Conservation (phyloP, 495 filamentous ascomycete species). For the Talaromyces trachyspermus region DNA sequence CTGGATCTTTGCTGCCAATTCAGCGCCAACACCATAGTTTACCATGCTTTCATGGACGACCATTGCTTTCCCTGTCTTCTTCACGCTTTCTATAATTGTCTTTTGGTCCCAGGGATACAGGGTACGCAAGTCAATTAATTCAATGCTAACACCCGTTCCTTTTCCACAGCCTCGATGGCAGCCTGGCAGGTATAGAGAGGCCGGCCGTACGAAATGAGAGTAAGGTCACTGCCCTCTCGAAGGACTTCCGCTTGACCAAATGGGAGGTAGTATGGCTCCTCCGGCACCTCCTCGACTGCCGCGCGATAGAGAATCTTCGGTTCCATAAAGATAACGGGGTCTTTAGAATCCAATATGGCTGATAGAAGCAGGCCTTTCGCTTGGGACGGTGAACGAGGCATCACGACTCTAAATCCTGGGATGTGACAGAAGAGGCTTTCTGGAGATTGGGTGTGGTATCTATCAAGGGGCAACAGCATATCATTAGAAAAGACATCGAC, state of each 20-base stretch:
- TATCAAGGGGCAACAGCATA: no score
- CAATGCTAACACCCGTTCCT: slow-evolving; percentile 62
- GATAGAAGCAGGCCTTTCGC: slow-evolving; percentile 82
- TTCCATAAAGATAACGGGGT: slow-evolving; percentile 94
- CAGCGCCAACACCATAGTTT: slow-evolving; percentile 87
- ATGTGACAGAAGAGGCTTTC: slow-evolving; percentile 89
- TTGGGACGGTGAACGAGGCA: slow-evolving; percentile 83
- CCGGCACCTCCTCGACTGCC: slow-evolving; percentile 89
- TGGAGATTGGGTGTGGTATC: slow-evolving; percentile 89
- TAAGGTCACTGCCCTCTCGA: slow-evolving; percentile 76
- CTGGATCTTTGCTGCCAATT: slow-evolving; percentile 87
- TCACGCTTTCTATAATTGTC: slow-evolving; percentile 73
- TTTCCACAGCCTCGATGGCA: slow-evolving; percentile 77
- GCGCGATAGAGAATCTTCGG: slow-evolving; percentile 93
- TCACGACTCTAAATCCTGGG: slow-evolving; percentile 83
- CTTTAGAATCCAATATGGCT: slow-evolving; percentile 71
- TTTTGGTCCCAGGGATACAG: slow-evolving; percentile 93
- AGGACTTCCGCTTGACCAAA: slow-evolving; percentile 84
- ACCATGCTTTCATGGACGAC: slow-evolving; percentile 96
- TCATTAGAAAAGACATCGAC: slow-evolving; percentile 5
- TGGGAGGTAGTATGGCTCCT: slow-evolving; percentile 70
- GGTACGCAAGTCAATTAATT: slow-evolving; percentile 87
- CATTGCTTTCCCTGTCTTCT: slow-evolving; percentile 82
- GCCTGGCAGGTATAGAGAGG: slow-evolving; percentile 80
- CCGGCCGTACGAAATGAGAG: slow-evolving; percentile 84